Evolutionary conservation across 768 basidiomycete species (phyloP).

Genomic region (Pleurotus sapidus): DNA sequence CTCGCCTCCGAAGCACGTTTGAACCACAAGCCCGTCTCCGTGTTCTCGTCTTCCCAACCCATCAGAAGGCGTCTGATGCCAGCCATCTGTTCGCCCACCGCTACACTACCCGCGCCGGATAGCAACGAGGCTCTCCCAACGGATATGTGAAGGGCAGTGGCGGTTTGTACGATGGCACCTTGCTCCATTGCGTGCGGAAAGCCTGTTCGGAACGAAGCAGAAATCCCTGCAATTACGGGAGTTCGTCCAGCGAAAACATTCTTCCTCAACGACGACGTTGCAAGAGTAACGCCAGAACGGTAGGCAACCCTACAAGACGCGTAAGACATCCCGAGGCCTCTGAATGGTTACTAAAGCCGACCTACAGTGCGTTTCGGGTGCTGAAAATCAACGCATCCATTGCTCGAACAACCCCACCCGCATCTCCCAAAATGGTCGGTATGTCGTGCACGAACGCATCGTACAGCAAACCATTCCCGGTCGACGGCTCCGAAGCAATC

Average conservation of each 20-base stretch:
- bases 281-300: slow-evolving; percentile 63
- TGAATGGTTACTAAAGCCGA: slow-evolving; percentile 9
- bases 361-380: slow-evolving; percentile 73
- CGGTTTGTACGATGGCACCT: slow-evolving; percentile 58
- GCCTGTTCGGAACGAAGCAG: slow-evolving; percentile 58
- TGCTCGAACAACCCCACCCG: slow-evolving; percentile 57
- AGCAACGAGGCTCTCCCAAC: slow-evolving; percentile 41
- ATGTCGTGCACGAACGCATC: slow-evolving; percentile 50
- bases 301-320: slow-evolving; percentile 53
- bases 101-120: slow-evolving; percentile 27
- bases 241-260: slow-evolving; percentile 35
- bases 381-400: slow-evolving; percentile 71
- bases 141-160: slow-evolving; percentile 61
- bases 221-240: slow-evolving; percentile 58
- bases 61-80: slow-evolving; percentile 59
- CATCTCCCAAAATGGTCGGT: slow-evolving; percentile 42
- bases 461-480: slow-evolving; percentile 55
- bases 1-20: slow-evolving; percentile 52
- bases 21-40: slow-evolving; percentile 54
- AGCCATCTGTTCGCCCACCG: slow-evolving; percentile 68
- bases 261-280: slow-evolving; percentile 45
- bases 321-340: neutral
- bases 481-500: slow-evolving; percentile 68
- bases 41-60: slow-evolving; percentile 45
- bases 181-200: slow-evolving; percentile 54